A percentile compares a stretch with the other conserved stretches of the same genome.
phyloP scores from a whole-genome alignment of 2,329 filamentous ascomycete genomes.

The Pseudogymnoascus sp. region DNA sequence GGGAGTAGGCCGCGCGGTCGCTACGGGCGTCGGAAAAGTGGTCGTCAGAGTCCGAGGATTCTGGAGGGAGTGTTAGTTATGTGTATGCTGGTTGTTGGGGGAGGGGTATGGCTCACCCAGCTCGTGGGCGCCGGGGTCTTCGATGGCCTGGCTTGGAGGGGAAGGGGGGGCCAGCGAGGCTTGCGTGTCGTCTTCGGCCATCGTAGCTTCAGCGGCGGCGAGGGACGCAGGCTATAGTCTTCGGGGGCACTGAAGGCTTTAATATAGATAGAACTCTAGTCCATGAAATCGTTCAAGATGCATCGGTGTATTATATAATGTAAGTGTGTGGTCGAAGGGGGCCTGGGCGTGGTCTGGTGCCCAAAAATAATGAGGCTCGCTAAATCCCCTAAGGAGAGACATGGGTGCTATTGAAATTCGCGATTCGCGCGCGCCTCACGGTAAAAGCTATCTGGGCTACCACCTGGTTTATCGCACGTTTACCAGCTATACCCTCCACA shows the following conservation, averaged over 20 bases:
- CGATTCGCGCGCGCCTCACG: not conserved
- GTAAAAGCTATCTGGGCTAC: conserved; percentile 3
- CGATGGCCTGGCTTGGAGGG: conserved; percentile 21
- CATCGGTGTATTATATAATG: not conserved
- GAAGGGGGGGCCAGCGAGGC: conserved; percentile 32
- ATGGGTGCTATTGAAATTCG: conserved; percentile 2
- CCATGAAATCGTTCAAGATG: not conserved
- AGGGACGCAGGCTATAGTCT: not conserved
- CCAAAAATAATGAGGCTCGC: conserved; percentile 4
- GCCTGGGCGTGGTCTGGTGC: not conserved
- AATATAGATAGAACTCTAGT: not conserved
- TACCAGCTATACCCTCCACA: not conserved
- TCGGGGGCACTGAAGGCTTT: not conserved
- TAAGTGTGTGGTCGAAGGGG: not conserved
- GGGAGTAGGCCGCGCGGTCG: conserved; percentile 33
- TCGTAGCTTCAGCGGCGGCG: not conserved
- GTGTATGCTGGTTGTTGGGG: not conserved
- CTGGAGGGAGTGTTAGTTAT: conserved; percentile 22
- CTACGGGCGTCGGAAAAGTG: conserved; percentile 62
- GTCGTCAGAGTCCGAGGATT: conserved; percentile 57
- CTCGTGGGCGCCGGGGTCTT: conserved; percentile 52
- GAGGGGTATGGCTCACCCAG: conserved; percentile 37
- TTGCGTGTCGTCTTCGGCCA: conserved; percentile 29
- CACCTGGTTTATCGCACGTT: not conserved
- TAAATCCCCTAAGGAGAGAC: not conserved